phyloP scores from a whole-genome alignment of 257 asterid genomes.

The Rehmannia glutinosa region DNA sequence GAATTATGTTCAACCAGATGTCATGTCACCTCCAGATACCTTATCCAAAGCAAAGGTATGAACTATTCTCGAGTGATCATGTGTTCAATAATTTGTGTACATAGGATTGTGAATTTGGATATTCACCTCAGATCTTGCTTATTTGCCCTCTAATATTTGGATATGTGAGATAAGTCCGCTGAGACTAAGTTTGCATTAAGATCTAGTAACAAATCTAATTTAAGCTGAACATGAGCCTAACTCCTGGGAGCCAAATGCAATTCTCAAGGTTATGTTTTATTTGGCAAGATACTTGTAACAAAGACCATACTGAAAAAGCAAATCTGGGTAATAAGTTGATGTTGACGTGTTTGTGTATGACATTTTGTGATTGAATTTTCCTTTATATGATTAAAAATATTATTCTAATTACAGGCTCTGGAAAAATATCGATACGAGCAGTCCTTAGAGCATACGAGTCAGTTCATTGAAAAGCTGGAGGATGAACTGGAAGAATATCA shows the following conservation, averaged over 20 bases:
- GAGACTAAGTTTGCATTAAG: too few relatives aligned
- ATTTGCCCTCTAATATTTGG: too few relatives aligned
- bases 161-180: too few relatives aligned
- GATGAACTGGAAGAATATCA: conserved; percentile 75
- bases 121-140: conserved; percentile 7
- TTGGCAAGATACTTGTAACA: too few relatives aligned
- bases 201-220: too few relatives aligned
- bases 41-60: conserved; percentile 86
- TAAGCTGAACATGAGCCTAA: too few relatives aligned
- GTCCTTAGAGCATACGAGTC: conserved; percentile 87
- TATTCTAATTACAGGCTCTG: conserved; percentile 55
- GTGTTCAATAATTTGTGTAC: background rate
- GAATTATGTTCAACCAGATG: conserved; percentile 77
- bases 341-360: background rate
- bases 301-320: conserved; percentile 20
- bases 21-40: conserved; percentile 84
- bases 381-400: conserved; percentile 6
- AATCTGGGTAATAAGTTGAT: conserved; percentile 4
- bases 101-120: background rate
- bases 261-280: too few relatives aligned
- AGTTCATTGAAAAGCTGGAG: conserved; percentile 86
- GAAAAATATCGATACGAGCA: conserved; percentile 75
- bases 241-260: too few relatives aligned
- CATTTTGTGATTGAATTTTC: background rate
- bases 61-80: background rate